Conservation (phyloP, 73 alveolate genomes). For the Uronychia setigera region DNA sequence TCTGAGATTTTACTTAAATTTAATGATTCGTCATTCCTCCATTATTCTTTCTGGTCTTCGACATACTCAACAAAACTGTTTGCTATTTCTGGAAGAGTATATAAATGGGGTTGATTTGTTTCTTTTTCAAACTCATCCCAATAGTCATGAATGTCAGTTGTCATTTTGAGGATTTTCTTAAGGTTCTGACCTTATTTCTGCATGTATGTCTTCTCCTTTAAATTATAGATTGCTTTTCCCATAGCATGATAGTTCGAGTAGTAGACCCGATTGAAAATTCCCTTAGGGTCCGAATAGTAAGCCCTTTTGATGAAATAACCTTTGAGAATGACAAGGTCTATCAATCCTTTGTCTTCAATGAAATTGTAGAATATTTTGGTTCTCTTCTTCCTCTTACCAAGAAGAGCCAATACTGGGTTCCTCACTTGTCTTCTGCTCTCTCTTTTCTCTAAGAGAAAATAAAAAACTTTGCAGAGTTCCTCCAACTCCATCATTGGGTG, state of each 20-base stretch:
- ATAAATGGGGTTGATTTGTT: too few species aligned
- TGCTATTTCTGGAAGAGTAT: too few species aligned
- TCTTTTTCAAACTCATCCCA: too few species aligned
- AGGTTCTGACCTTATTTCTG: constrained; percentile 23
- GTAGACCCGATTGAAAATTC: constrained; percentile 18
- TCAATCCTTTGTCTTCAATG: constrained; percentile 6
- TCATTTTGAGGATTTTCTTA: constrained; percentile 30
- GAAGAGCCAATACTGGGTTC: constrained; percentile 25
- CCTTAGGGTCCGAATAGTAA: constrained; percentile 6
- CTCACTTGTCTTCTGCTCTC: constrained; percentile 9
- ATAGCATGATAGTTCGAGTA: constrained; percentile 11
- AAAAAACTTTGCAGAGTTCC: too few species aligned
- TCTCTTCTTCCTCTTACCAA: constrained; percentile 44
- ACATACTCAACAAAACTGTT: too few species aligned
- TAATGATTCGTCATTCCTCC: too few species aligned
- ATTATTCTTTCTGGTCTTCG: too few species aligned
- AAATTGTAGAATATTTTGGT: constrained; percentile 36
- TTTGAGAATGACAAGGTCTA: constrained; percentile 5
- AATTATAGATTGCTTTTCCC: constrained; percentile 25
- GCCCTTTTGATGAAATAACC: constrained; percentile 11
- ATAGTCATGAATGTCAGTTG: too few species aligned
- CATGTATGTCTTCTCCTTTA: constrained; percentile 12
- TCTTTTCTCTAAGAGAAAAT: constrained; percentile 26
- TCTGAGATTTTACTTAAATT: too few species aligned
- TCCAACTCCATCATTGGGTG: too few species aligned